Base-by-base conservation (phyloP, 306 rosid species). In the Mucuna pruriens region DNA sequence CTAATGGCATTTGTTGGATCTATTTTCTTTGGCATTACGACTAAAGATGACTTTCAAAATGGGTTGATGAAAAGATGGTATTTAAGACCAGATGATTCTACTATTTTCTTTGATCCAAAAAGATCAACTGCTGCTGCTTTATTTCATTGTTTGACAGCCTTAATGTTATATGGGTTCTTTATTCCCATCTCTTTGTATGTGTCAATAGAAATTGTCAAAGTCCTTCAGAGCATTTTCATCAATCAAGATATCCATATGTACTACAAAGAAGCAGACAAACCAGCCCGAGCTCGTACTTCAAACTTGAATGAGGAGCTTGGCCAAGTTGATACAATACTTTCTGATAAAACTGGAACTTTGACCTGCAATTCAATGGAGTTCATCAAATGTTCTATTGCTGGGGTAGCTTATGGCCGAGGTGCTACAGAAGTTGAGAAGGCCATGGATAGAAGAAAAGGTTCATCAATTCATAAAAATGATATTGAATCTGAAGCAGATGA, bases 331-430 rank as follows among this genome's bases (percentile, higher is more conserved):
- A 58, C 36, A 25, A 58, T 58, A 58, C 36, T 58, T 23, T 58
- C 34, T 58, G 65, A 58, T 13, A 58, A 58, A 29, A 58, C 65
- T 58, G 68, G 68, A 26, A 61, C 68, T 61, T 5, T 61, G 20
- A 61, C 68, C 39, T 61, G 68, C 22, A 61, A 61, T 7, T 31
- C 40, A 29, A 61, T 61, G 68, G 68, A 61, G 11, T 61, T 61
- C 22, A 13, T 29, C 40, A 61, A 61, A 31, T 61, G 68, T 31
- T 61, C 68, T 26, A 61, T 61, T 13, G 40, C 66, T 0, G 68
- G 68, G 33, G 40, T 15, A 29, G 40, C 42, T 5, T 61, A 61
- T 15, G 68, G 68, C 65, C 34, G 8, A 10, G 65, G 65, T 58
- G 7, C 36, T 4, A 58, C 34, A 58, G 65, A 58, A 8, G 65